Evolutionary conservation across 2,329 filamentous ascomycete genomes (phyloP), one percentile per base, ranked within the genome.

Genomic region (Calonectria hongkongensis): DNA sequence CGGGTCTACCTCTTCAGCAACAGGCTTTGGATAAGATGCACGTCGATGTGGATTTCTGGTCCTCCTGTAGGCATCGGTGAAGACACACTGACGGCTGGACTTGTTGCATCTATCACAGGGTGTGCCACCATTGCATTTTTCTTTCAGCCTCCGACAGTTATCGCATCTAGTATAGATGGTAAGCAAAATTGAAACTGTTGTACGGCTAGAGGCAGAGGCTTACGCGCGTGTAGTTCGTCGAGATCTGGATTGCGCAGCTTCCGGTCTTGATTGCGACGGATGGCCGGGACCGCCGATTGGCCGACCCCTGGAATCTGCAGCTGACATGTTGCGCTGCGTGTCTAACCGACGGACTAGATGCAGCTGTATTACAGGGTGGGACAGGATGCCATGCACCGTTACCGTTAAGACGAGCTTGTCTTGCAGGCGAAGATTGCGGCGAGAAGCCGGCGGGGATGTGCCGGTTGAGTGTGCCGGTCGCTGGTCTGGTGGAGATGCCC

Each of bases 41-140:
- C 36, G 33, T 10, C 39, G 30, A 5, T 50, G 75, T 15, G 71
- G 60, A 27, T 64, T 56, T 18, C 71, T 67, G 7, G 63, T 76
- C 60, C 70, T 70, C 15, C 50, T 72, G 43, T 72, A 74, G 27
- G 69, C 66, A 7, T 78, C 62, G 28, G 62, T 76, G 74, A 76
- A 77, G 16, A 72, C 58, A 50, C 73, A 74, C 8, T 67, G 25
- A 3, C 71, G 66, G 9, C 69, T 58, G 12, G 70, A 75, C 25
- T 69, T 77, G 15, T 51, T 75, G 64, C 76, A 79, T 71, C 75
- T 74, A 36, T 76, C 66, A 16, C 76, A 79, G 30, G 76, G 74
- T 10, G 60, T 56, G 13, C 50, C 66, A 36, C 76, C 75, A 33
- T 73, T 70, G 39, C 71, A 77, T 48, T 77, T 79, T 65, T 79